Base-by-base conservation (phyloP, 768 basidiomycete genomes). In the Leucocoprinus birnbaumii region DNA sequence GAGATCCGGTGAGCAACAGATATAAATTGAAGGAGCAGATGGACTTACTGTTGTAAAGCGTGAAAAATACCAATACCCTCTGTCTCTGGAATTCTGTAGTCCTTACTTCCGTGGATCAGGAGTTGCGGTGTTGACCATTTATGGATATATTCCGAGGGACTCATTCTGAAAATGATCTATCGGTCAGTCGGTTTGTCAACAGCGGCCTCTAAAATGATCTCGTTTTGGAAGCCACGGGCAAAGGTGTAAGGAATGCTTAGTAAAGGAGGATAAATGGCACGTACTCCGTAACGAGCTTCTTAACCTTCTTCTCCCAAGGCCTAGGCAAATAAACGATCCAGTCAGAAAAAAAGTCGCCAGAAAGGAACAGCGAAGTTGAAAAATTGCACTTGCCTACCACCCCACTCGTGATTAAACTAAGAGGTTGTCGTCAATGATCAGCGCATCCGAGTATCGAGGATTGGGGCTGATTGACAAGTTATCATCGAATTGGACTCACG, bases 331-430 rank as follows among this genome's bases (percentile, higher is more conserved):
- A 38, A 7, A n/a, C 8, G 13, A 3, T 34, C 10, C 3, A 34
- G n/a, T 11, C 21, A 48, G 31, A 31, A 31, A 31, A 31, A 11
- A 31, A 31, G 31, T 31, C 11, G 5, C 31, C 31, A 31, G 31
- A 24, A 34, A 24, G 46, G 11, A 11, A 31, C 31, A 31, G 31
- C 5, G 31, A 31, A 31, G 11, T 31, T 5, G 31, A 11, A 11
- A 21, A 27, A n/a, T 19, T 13, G 41, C n/a, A n/a, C 53, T 55
- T 55, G 71, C 73, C 72, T 76, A 55, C 91, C 89, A 64, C 85
- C 87, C 86, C 88, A 93, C 59, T 91, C 91, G 58, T 91, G 86
- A 68, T 91, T 90, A 73, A 89, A 89, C 90, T 93, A 51, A n/a
- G n/a, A n/a, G n/a, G n/a, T n/a, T n/a, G n/a, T n/a, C n/a, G n/a